Evolutionary conservation across 495 filamentous ascomycete genomes (phyloP).

Genomic region (Pseudomonodictys pantanalensis): DNA sequence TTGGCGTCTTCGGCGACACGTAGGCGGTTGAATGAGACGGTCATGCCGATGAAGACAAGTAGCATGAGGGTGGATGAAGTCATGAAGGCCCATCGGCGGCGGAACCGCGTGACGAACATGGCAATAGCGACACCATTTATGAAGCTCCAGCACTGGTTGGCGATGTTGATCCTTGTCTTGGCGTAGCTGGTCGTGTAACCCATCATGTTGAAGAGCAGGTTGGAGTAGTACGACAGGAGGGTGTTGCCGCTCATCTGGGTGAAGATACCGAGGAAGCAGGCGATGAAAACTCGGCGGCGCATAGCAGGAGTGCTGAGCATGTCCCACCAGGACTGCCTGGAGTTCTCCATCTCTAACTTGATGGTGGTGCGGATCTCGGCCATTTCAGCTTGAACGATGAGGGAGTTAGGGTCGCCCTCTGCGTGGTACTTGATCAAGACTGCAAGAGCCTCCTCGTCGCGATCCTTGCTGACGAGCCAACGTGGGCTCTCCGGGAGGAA

Average conservation of each 20-base stretch:
- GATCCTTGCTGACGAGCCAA: constrained; percentile 23
- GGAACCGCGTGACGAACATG: constrained; percentile 28
- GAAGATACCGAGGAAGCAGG: constrained; percentile 16
- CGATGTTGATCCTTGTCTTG: constrained; percentile 34
- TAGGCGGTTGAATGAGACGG: constrained; percentile 25
- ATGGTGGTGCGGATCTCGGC: constrained; percentile 23
- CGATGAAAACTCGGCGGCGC: constrained; percentile 22
- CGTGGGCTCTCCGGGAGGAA: constrained; percentile 21
- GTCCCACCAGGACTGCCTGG: constrained; percentile 23
- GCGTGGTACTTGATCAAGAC: constrained; percentile 25
- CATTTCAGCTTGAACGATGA: constrained; percentile 22
- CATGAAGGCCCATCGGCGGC: constrained; percentile 32
- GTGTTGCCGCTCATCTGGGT: constrained; percentile 28
- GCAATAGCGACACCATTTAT: constrained; percentile 24
- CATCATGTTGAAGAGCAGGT: constrained; percentile 29
- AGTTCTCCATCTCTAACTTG: constrained; percentile 22
- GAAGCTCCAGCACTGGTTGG: constrained; percentile 31
- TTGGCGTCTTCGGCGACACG: constrained; percentile 1
- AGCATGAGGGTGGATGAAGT: constrained; percentile 14
- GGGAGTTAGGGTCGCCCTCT: constrained; percentile 15
- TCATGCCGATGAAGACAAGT: constrained; percentile 32
- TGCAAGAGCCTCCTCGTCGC: constrained; percentile 25
- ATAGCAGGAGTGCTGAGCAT: constrained; percentile 21
- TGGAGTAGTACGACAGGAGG: constrained; percentile 32
- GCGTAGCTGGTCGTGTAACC: constrained; percentile 27